phyloP scores from a whole-genome alignment of 2,329 filamentous ascomycete species.

The Lojkania enalia region DNA sequence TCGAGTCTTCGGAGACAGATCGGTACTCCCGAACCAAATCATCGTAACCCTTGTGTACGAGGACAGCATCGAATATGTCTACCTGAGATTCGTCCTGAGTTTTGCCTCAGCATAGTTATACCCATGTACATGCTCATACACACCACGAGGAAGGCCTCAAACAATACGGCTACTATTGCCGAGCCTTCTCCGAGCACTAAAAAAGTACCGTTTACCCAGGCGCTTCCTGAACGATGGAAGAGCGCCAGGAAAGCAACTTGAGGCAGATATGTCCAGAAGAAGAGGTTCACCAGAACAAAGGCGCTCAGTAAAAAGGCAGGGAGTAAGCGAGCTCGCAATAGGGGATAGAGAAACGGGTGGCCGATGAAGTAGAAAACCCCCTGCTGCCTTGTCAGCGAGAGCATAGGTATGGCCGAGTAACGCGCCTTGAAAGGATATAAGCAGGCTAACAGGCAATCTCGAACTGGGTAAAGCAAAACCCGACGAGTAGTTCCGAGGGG shows the following conservation, averaged over 20 bases:
- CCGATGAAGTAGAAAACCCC: conserved; percentile 82
- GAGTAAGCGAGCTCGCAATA: conserved; percentile 76
- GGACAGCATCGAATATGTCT: conserved; percentile 75
- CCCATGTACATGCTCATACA: conserved; percentile 1
- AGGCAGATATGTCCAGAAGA: conserved; percentile 84
- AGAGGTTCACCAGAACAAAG: conserved; percentile 82
- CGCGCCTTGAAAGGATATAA: no score
- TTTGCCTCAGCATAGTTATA: background rate
- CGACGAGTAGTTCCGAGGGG: no score
- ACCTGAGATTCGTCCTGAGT: conserved; percentile 69
- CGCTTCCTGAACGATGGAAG: conserved; percentile 77
- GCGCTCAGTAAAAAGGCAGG: conserved; percentile 81
- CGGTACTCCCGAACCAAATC: conserved; percentile 51
- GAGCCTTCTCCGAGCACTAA: conserved; percentile 73
- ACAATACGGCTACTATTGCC: conserved; percentile 62
- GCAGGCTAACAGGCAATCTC: no score
- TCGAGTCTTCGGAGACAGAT: conserved; percentile 68
- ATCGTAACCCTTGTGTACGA: conserved; percentile 73
- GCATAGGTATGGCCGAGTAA: no score
- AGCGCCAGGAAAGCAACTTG: conserved; percentile 87
- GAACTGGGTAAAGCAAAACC: no score
- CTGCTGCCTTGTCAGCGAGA: no score
- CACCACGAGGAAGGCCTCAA: conserved; percentile 55
- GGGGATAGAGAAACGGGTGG: conserved; percentile 79
- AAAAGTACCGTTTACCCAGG: conserved; percentile 88